Evolutionary conservation across 169 alveolate species (phyloP), one percentile per base, ranked within the genome.

Genomic region (Plasmodium malariae): DNA sequence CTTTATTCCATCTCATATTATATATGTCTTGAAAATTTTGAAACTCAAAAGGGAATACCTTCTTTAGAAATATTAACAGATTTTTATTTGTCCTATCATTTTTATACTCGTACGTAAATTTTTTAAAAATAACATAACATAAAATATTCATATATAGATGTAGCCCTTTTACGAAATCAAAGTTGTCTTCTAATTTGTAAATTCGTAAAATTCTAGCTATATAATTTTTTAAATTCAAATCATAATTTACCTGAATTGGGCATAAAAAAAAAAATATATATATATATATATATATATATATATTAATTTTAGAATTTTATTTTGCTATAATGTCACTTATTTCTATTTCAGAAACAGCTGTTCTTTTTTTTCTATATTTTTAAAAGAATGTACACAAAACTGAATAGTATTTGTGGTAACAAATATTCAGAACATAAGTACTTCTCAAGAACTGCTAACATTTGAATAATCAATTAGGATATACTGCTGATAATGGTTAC

Each of bases 1-100:
- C 90, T 14, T 80, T 80, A 4, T 48, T 55, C 90, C 90, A 80
- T 65, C 90, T 80, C 83, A 51, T 80, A 70, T 80, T 67, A 45
- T 80, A 80, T 65, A 60, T 55, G 28, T 67, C 83, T 55, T 80
- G 80, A 57, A 67, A 80, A 14, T 80, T 80, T 51, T 80, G 83
- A 57, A 80, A 80, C 43, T 80, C 90, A 68, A 80, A 80, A 14
- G 90, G 90, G 48, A 80, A 80, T 57, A 67, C 26, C 4, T 67
- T 80, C 59, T 30, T 80, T 70, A 80, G 43, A 70, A 80, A 80
- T 51, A 80, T 34, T 3, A 80, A 60, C 9, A 80, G 90, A 59
- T 80, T 68, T 55, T 80, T 80, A 80, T 80, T 80, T 80, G 24
- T 80, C 12, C 37, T 28, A 4, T 80, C 85, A 43, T 63, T 80